These are phyloP conservation scores for Mycena belliarum DNA, from an alignment of 768 basidiomycete genomes.

Conservation along the genomic window DNA sequence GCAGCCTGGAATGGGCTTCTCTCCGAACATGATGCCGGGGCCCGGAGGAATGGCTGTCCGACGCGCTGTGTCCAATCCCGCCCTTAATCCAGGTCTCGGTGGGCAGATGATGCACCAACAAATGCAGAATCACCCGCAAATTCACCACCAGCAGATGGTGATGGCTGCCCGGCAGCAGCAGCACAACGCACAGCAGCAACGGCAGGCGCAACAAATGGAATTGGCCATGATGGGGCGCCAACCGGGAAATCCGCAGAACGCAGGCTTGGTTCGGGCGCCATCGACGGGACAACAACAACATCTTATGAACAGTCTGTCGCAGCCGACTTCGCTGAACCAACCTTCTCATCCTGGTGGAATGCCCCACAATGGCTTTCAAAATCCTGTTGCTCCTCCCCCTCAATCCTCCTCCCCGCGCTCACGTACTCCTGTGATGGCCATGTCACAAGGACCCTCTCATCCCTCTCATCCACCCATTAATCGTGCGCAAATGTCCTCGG, in stretches of 20 bases:
- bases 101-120: slow-evolving; percentile 27
- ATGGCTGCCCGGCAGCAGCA: slow-evolving; percentile 34
- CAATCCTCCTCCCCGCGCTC: slow-evolving; percentile 43
- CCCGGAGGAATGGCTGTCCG: slow-evolving; percentile 5
- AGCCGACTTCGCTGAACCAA: slow-evolving; percentile 33
- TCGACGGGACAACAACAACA: slow-evolving; percentile 46
- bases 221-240: slow-evolving; percentile 39
- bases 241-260: slow-evolving; percentile 42
- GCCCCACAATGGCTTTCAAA: slow-evolving; percentile 42
- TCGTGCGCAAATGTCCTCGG: slow-evolving; percentile 42
- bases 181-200: slow-evolving; percentile 31
- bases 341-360: slow-evolving; percentile 35
- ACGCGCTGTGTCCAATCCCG: slow-evolving; percentile 16
- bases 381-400: slow-evolving; percentile 36
- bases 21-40: slow-evolving; percentile 26
- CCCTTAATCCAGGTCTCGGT: background rate
- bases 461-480: slow-evolving; percentile 34
- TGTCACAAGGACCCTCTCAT: slow-evolving; percentile 41
- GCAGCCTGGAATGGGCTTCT: slow-evolving; percentile 32
- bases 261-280: slow-evolving; percentile 37
- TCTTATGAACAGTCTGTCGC: slow-evolving; percentile 49
- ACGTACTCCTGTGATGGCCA: slow-evolving; percentile 43
- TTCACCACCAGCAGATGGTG: slow-evolving; percentile 34
- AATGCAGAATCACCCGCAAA: slow-evolving; percentile 30
- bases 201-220: slow-evolving; percentile 34